Evolutionary conservation across 1,284 basidiomycete genomes (phyloP), one percentile per base, ranked within the genome.

Genomic region (Leucoagaricus sp.): DNA sequence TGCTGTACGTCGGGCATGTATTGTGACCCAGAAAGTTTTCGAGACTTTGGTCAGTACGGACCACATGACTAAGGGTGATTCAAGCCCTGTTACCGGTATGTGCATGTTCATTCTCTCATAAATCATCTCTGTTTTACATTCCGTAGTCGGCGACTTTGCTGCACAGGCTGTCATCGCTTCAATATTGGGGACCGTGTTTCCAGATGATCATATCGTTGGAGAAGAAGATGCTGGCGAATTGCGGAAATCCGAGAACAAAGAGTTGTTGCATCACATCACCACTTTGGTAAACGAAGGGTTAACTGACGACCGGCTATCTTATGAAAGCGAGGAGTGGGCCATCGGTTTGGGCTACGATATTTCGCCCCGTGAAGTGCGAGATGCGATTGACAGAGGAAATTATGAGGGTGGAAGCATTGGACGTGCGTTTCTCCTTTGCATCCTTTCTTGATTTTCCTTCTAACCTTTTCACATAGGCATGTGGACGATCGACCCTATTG

Each of bases 151-250:
- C 41, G 95, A 98, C 72, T 94, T 89, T 68, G 84, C 93, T 3
- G 92, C 93, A 0, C 96, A 98, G 69, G 93, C 94, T 0, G 83
- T 97, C 46, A 86, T 98, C 65, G 91, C 90, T 60, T 84, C 87
- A 42, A 88, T 97, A 63, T 81, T 94, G 26, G 67, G 73, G 12
- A 76, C 77, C 15, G 85, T 89, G 4, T 98, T 96, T 74, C 94
- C 95, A 0, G 65, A 81, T 0, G 96, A 98, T 73, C 83, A 83
- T 15, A 94, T 99, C 67, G 89, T 99, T 31, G 97, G 96, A 29
- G 97, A 99, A 74, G 97, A 99, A 74, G 94, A 98, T 69, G 88
- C 96, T 0, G 79, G 83, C 0, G 94, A 96, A 60, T 74, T 98
- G 7, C 83, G 91, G 9, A 68, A 67, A 2, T 81, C 81, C 15